Base-by-base conservation (phyloP, 202 grass and related monocot species). In the Musa balbisiana region DNA sequence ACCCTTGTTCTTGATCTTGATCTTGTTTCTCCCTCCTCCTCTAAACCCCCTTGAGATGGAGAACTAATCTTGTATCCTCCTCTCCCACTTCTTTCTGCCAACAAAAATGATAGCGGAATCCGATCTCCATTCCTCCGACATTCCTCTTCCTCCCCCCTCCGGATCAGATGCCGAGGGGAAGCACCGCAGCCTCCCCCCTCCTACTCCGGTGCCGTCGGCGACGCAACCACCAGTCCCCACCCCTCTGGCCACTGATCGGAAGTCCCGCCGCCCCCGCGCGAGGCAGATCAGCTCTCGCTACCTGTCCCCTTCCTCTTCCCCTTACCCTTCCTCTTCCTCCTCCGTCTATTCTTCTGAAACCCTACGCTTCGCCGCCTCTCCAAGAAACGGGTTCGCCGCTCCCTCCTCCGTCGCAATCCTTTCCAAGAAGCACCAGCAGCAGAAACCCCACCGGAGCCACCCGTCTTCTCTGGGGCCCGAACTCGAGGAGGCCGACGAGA, bases 231-330 rank as follows among this genome's bases (percentile, higher is more conserved):
- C 14, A 27, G 6, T 58, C 55, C 55, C 13, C 13, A 19, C 56
- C 56, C 67, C 29, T 50, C 17, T 43, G 16, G 23, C 67, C 33
- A 19, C 33, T 8, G 67, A 69, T 8, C 16, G 43, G 67, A 49
- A 16, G 67, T 43, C 33, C 8, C 67, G 67, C 33, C 67, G 67
- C 16, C 33, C 33, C 16, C 67, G 67, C 3, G 16, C 74, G 1
- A 76, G 86, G 16, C 75, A 92, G 63, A 84, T 92, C 52, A 92
- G 86, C 69, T 89, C 89, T 11, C 78, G 89, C 11, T 92, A 92
- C 86, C 81, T 92, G 43, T 72, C 84, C 11, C 86, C 84, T 2
- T 79, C 81, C 11, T 10, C 72, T 0, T 71, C 83, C 3, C 29
- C 29, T 33, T 3, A 33, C 49, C 51, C 83, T 64, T 73, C 71